These are phyloP conservation scores for Ogataea polymorpha DNA, from an alignment of 805 yeast genomes.

Conservation along the genomic window DNA sequence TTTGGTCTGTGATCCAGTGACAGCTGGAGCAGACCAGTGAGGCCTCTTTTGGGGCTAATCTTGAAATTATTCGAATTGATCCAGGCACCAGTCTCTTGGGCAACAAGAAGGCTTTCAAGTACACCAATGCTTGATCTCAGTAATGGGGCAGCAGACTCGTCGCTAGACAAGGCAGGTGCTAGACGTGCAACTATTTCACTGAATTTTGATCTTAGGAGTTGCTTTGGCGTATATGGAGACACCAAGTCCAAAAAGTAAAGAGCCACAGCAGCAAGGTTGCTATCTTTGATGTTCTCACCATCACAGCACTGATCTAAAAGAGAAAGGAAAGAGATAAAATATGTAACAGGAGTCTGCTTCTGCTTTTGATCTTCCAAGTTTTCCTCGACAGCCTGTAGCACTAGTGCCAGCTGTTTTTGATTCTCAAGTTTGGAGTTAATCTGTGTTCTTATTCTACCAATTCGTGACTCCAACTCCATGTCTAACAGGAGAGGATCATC, in stretches of 20 bases:
- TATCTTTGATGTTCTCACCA: constrained; percentile 53
- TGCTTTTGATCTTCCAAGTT: constrained; percentile 67
- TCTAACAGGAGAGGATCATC: constrained; percentile 9
- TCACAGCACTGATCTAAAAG: constrained; percentile 70
- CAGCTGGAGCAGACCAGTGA: constrained; percentile 72
- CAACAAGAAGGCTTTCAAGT: constrained; percentile 70
- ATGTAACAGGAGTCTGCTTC: constrained; percentile 68
- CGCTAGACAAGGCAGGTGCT: constrained; percentile 73
- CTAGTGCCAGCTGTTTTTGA: constrained; percentile 80
- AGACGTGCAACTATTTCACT: constrained; percentile 72
- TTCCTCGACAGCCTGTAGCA: constrained; percentile 87
- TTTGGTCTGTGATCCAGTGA: constrained; percentile 90
- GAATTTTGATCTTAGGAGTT: constrained; percentile 70
- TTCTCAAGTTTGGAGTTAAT: constrained; percentile 76
- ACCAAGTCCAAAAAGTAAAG: constrained; percentile 80
- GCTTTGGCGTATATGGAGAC: constrained; percentile 67
- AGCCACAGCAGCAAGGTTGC: constrained; percentile 66
- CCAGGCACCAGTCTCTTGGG: constrained; percentile 86
- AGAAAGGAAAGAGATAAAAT: constrained; percentile 79
- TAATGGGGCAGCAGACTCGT: constrained; percentile 73
- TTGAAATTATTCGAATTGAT: constrained; percentile 44
- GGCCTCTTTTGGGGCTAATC: constrained; percentile 76
- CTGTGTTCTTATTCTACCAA: constrained; percentile 69
- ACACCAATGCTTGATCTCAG: constrained; percentile 83
- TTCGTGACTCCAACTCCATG: constrained; percentile 57